Percentiles rank a stretch among this genome's conserved stretches.
These are phyloP conservation scores for Apiotrichum gracile DNA, from an alignment of 1,284 basidiomycete species.

Conservation along the genomic window DNA sequence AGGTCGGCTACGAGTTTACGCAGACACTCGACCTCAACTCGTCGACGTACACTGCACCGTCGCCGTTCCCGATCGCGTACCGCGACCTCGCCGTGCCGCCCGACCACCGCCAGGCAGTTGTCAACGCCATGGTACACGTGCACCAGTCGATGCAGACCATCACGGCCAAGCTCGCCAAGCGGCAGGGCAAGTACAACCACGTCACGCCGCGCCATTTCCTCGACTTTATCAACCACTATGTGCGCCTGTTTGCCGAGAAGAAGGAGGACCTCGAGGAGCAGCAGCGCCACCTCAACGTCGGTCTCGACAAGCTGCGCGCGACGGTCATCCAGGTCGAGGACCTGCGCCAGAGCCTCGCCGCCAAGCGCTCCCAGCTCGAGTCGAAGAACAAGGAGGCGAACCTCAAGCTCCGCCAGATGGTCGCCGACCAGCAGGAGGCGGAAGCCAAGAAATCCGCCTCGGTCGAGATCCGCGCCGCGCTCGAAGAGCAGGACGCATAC, in stretches of 20 bases:
- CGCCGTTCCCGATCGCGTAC: constrained; percentile 80
- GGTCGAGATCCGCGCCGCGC: constrained; percentile 87
- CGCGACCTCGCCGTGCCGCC: constrained; percentile 75
- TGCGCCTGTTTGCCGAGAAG: constrained; percentile 92
- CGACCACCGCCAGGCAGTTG: constrained; percentile 64
- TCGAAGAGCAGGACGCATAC: constrained; percentile 82
- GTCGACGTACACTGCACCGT: constrained; percentile 67
- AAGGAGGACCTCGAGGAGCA: constrained; percentile 98
- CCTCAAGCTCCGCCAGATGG: constrained; percentile 96
- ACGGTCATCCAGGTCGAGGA: constrained; percentile 96
- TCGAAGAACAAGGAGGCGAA: constrained; percentile 93
- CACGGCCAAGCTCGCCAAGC: constrained; percentile 79
- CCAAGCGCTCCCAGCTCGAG: constrained; percentile 86
- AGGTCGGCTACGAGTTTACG: constrained; percentile 93
- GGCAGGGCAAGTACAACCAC: constrained; percentile 90
- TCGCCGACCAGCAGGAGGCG: constrained; percentile 95
- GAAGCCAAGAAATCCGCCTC: constrained; percentile 97
- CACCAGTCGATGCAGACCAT: constrained; percentile 86
- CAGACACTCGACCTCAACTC: constrained; percentile 83
- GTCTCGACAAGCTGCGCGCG: constrained; percentile 91
- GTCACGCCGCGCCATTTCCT: constrained; percentile 98
- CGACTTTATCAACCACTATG: constrained; percentile 98
- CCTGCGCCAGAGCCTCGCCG: constrained; percentile 87
- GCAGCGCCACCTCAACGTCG: constrained; percentile 96
- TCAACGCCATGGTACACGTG: constrained; percentile 89